Percentiles rank a stretch among this genome's conserved stretches.
Evolutionary conservation across 78 protist species (phyloP).

Genomic region (Dictyostelium firmibasis): DNA sequence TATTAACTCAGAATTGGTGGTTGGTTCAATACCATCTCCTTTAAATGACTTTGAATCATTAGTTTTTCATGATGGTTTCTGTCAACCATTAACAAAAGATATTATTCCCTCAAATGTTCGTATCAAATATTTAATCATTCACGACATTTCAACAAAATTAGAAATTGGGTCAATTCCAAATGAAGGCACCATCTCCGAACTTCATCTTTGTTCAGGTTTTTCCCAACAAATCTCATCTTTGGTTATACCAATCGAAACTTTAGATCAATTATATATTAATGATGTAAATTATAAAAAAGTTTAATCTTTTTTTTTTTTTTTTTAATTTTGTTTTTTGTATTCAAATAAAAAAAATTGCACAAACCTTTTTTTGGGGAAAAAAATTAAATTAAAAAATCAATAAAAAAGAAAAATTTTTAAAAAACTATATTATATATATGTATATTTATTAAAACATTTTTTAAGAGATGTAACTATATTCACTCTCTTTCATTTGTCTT

Average conservation of each 20-base stretch:
- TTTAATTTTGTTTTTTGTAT: too few species aligned
- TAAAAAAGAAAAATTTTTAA: neutral
- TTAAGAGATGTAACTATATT: conserved; percentile 75
- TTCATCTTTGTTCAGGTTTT: neutral
- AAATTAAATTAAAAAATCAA: neutral
- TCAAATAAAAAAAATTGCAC: neutral
- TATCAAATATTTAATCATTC: neutral
- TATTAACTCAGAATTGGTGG: too few species aligned
- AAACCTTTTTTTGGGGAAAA: too few species aligned
- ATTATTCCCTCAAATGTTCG: neutral
- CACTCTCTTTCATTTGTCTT: conserved; percentile 59
- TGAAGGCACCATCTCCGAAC: neutral
- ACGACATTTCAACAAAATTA: neutral
- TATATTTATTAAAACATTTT: neutral
- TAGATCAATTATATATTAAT: neutral
- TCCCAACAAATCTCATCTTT: neutral
- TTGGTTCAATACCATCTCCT: neutral
- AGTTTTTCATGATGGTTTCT: neutral
- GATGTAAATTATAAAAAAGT: neutral
- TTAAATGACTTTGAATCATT: too few species aligned
- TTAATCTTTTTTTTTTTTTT: too few species aligned
- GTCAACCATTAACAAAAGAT: neutral
- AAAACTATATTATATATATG: neutral
- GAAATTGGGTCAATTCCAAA: neutral
- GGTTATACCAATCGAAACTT: neutral